These are phyloP conservation scores for Azolla pinnata DNA, from an alignment of 75 land plant genomes.

Conservation along the genomic window DNA sequence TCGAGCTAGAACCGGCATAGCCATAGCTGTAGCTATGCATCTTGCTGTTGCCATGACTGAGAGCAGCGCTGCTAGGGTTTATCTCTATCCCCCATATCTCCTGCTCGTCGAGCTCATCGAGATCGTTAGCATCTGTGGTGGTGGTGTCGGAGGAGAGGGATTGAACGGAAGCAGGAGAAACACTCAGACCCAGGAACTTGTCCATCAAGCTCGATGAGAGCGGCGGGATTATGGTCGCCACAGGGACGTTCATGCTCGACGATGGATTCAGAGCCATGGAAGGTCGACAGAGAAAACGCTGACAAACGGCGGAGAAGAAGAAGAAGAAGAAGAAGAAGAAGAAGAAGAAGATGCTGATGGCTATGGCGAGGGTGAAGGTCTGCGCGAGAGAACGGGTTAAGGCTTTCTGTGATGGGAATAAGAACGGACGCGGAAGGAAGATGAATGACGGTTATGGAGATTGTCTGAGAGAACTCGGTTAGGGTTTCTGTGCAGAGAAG, in stretches of 20 bases:
- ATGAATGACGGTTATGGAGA: too few relatives aligned
- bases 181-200: constrained; percentile 1
- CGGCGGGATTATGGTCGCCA: background rate
- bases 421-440: too few relatives aligned
- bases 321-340: too few relatives aligned
- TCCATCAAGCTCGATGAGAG: background rate
- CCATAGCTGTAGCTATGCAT: background rate
- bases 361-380: too few relatives aligned
- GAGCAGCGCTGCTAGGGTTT: background rate
- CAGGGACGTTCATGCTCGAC: background rate
- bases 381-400: too few relatives aligned
- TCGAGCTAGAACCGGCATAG: too few relatives aligned
- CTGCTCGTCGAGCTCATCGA: constrained; percentile 8
- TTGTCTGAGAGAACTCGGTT: too few relatives aligned
- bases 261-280: constrained; percentile 2
- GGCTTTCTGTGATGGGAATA: too few relatives aligned
- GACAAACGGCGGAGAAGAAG: too few relatives aligned
- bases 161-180: constrained; percentile 4
- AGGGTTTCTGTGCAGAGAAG: too few relatives aligned
- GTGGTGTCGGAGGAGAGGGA: constrained; percentile 7
- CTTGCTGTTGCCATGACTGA: background rate
- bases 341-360: too few relatives aligned
- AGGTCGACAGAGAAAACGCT: too few relatives aligned
- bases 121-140: constrained; percentile 5
- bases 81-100: constrained; percentile 6